Evolutionary conservation across 73 alveolate species (phyloP).

Genomic region (Tetrahymena thermophila): DNA sequence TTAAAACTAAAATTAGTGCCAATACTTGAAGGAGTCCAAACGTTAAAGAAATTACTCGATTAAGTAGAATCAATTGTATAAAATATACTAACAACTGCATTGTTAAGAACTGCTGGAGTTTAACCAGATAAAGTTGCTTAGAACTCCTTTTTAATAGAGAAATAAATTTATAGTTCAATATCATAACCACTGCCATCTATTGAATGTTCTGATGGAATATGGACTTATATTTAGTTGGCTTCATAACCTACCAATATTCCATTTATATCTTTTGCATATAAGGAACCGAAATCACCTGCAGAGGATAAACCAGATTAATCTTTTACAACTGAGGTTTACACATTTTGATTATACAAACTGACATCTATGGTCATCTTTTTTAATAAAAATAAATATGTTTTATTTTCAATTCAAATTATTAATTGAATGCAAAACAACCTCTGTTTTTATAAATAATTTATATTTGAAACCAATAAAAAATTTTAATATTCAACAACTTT

Average conservation of each 20-base stretch:
- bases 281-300: not conserved
- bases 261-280: constrained; percentile 45
- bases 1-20: not conserved
- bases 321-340: constrained; percentile 8
- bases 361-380: constrained; percentile 28
- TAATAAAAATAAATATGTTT: not conserved
- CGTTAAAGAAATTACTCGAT: constrained; percentile 1
- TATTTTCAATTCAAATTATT: too few relatives aligned
- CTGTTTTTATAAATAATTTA: not conserved
- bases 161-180: constrained; percentile 11
- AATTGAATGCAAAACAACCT: too few relatives aligned
- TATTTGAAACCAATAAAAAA: not conserved
- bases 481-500: too few relatives aligned
- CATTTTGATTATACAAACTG: constrained; percentile 1
- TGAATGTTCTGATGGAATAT: constrained; percentile 32
- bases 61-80: not conserved
- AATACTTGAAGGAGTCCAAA: not conserved
- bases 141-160: not conserved
- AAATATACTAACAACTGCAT: constrained; percentile 21
- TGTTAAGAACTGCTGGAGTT: not conserved
- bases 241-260: constrained; percentile 28
- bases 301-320: constrained; percentile 3
- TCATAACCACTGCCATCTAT: constrained; percentile 31
- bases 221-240: constrained; percentile 11
- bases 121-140: not conserved